Evolutionary conservation across 257 asterid genomes (phyloP), one percentile per base, ranked within the genome.

Genomic region (Nemophila menziesii): DNA sequence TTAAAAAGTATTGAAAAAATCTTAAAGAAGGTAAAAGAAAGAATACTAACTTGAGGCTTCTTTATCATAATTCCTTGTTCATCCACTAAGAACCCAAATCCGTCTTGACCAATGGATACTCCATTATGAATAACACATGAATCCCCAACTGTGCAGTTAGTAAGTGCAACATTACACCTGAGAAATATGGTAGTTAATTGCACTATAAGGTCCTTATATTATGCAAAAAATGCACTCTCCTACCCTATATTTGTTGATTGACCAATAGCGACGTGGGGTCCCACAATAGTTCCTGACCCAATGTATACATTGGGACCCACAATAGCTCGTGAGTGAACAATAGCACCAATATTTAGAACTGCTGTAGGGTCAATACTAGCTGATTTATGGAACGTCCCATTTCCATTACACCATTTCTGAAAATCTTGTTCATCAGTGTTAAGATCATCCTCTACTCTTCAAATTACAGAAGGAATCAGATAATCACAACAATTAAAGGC

Each of bases 91-190:
- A 87, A 87, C 13, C 97, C 95, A 61, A 87, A 83, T 44, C 97
- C 95, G 64, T 89, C 97, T 72, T 89, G 97, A 58, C 97, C 93
- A 53, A 80, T 70, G 92, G 86, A 78, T 50, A 58, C 95, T 42
- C 97, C 97, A 55, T 73, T 71, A 55, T 84, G 92, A 58, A 89
- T 68, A 49, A 64, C 47, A 61, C 93, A 84, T 52, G 14, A 78
- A 45, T 84, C 84, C 12, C 95, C 97, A 48, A 84, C 39, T 14
- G 57, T 60, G 80, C 95, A 84, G 59, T 84, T 80, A 58, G 80
- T 67, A 58, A 89, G 71, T 21, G 71, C 80, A 64, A 78, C 94
- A 50, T 68, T 80, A 58, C 74, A 89, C 65, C 93, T 89, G 13
- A 15, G 6, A 5, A 40, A 23, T 18, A 20, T 5, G 41, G 20